Percentiles rank a stretch among this genome's conserved stretches.
phyloP scores from a whole-genome alignment of 257 asterid genomes.

The Galeopsis tetrahit region DNA sequence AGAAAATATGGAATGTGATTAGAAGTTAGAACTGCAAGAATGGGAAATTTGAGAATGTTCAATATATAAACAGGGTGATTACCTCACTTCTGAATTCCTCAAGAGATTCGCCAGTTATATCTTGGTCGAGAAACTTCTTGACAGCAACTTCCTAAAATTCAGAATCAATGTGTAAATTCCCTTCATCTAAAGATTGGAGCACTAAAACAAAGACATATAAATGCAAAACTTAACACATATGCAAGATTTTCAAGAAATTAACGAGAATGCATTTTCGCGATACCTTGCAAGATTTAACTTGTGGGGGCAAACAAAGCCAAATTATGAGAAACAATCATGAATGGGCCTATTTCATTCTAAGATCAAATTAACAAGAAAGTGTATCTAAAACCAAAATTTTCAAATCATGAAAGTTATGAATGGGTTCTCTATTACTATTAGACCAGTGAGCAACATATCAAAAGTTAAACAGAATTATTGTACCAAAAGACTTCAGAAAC shows the following conservation, averaged over 20 bases:
- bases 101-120: slow-evolving; percentile 82
- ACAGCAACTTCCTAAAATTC: slow-evolving; percentile 92
- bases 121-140: slow-evolving; percentile 93
- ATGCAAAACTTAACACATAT: slow-evolving; percentile 12
- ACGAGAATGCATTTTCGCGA: neutral
- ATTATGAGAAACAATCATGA: slow-evolving; percentile 9
- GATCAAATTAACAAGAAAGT: neutral
- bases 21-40: slow-evolving; percentile 28
- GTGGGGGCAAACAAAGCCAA: neutral
- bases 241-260: neutral
- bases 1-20: slow-evolving; percentile 24
- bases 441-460: neutral
- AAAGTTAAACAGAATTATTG: slow-evolving; percentile 15
- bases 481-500: slow-evolving; percentile 44
- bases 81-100: slow-evolving; percentile 99
- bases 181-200: slow-evolving; percentile 31
- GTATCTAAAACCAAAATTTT: neutral
- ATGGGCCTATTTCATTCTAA: slow-evolving; percentile 3
- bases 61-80: slow-evolving; percentile 30
- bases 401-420: slow-evolving; percentile 20
- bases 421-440: slow-evolving; percentile 15
- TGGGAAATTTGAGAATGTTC: slow-evolving; percentile 11
- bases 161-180: slow-evolving; percentile 37
- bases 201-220: slow-evolving; percentile 26
- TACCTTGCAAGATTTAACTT: neutral